Evolutionary conservation across 2,329 filamentous ascomycete species (phyloP).

Genomic region (Gliomastix tumulicola): DNA sequence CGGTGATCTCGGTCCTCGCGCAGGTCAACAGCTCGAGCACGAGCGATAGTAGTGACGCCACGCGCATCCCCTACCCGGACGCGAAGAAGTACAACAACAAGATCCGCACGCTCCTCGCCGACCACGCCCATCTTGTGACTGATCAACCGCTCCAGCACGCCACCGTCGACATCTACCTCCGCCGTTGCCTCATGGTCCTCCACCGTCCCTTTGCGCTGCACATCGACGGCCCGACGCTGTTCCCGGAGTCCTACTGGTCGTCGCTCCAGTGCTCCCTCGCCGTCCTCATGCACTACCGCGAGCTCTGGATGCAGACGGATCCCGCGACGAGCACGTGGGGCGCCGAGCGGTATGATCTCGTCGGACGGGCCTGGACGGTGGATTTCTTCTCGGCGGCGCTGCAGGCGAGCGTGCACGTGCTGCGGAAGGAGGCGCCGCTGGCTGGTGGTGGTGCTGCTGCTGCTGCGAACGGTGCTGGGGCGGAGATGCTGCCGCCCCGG

Average conservation of each 20-base stretch:
- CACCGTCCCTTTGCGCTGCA: conserved; percentile 26
- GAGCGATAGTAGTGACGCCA: too few species aligned
- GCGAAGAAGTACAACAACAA: conserved; percentile 21
- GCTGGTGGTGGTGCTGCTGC: conserved; percentile 14
- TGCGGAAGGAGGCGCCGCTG: conserved; percentile 23
- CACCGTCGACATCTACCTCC: conserved; percentile 24
- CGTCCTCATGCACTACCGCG: conserved; percentile 24
- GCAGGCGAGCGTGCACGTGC: conserved; percentile 23
- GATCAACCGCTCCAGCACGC: conserved; percentile 19
- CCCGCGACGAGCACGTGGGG: too few species aligned
- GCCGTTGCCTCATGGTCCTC: conserved; percentile 25
- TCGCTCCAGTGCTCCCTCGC: conserved; percentile 27
- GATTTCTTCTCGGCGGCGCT: conserved; percentile 26
- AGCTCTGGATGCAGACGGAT: too few species aligned
- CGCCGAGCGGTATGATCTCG: conserved; percentile 18
- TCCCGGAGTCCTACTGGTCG: conserved; percentile 26
- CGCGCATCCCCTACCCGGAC: conserved; percentile 21
- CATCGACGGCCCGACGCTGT: conserved; percentile 19
- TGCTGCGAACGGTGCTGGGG: too few species aligned
- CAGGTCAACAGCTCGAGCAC: conserved; percentile 22
- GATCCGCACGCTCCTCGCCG: conserved; percentile 22
- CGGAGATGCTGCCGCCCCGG: conserved; percentile 19
- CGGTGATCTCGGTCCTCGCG: conserved; percentile 18
- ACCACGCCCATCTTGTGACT: conserved; percentile 19
- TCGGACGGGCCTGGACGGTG: conserved; percentile 23